Base-by-base conservation (phyloP, 495 filamentous ascomycete species). In the Umbilicaria muhlenbergii region DNA sequence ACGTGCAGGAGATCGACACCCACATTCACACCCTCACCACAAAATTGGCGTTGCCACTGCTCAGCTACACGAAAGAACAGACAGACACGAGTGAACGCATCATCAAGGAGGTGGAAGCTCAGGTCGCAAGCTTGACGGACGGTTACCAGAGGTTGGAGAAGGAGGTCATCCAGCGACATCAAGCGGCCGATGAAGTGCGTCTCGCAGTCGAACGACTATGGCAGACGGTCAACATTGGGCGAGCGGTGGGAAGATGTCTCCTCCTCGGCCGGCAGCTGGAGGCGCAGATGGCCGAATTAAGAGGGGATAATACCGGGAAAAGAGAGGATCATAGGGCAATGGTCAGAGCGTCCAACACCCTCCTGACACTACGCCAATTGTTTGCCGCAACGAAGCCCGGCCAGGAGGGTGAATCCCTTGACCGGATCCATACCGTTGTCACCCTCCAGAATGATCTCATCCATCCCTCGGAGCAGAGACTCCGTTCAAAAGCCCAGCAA, bases 1-100 rank as follows among this genome's bases (percentile, higher is more conserved):
- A 99, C 62, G 75, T 92, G 13, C 91, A 99, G 58, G 91, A 96
- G 59, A 80, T 99, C 47, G 88, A 96, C 62, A 93, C 86, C 1
- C 86, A 94, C 56, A 94, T 96, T 48, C 81, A 96, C 61, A 69
- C 71, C 14, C 73, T 99, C 18, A 93, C 88, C 36, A 91, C 84
- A 38, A 77, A 79, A 51, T 81, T 82, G 38, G 83, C 92, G 12
- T 67, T 89, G 6, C 83, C 86, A 1, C 68, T 96, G n/a, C 72
- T 96, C 19, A 67, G 75, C 14, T 73, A 93, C 62, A 91, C 86
- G 19, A 69, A 75, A 46, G 66, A 70, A 38, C 81, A 88, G 50
- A 76, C 77, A 34, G 69, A 73, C 16, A 78, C 86, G 0, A 80
- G 78, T 35, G 60, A 69, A 13, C 68, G 66, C 41, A 77, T 96